These are phyloP conservation scores for Sarcodon aspratus DNA, from an alignment of 768 basidiomycete genomes.

Conservation along the genomic window DNA sequence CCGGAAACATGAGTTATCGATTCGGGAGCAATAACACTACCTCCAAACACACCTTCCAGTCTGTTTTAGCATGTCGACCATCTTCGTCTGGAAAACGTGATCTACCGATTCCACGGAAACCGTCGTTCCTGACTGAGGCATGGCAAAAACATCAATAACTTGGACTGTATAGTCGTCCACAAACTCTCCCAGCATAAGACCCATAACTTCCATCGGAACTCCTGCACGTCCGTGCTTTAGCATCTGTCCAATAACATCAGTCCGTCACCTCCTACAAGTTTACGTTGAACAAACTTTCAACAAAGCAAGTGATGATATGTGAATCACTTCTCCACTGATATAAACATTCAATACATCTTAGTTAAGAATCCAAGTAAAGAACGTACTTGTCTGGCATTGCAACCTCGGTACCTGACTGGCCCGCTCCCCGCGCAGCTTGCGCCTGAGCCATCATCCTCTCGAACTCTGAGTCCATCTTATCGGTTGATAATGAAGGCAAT, in stretches of 20 bases:
- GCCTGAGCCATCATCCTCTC: conserved; percentile 31
- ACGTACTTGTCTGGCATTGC: conserved; percentile 69
- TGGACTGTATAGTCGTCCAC: conserved; percentile 96
- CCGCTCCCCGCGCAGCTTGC: conserved; percentile 25
- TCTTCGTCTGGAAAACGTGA: conserved; percentile 96
- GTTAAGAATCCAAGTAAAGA: conserved; percentile 1
- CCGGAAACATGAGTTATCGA: too few species aligned
- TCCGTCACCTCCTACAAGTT: not conserved
- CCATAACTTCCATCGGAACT: conserved; percentile 99
- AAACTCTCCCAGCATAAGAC: conserved; percentile 94
- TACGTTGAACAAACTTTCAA: conserved; percentile 58
- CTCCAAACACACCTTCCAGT: conserved; percentile 69
- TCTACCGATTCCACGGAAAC: conserved; percentile 98
- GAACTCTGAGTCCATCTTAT: conserved; percentile 36
- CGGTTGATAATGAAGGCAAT: too few species aligned
- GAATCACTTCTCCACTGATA: conserved; percentile 84
- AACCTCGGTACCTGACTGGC: conserved; percentile 26
- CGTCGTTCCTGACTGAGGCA: conserved; percentile 97
- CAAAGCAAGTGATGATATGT: conserved; percentile 94
- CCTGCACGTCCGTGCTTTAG: conserved; percentile 97
- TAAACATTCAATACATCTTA: conserved; percentile 6
- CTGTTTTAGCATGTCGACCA: conserved; percentile 99
- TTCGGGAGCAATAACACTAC: not conserved
- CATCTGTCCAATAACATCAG: conserved; percentile 49
- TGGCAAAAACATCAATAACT: conserved; percentile 95